Conservation (phyloP, 305 asterid species). For the Lippia alba region DNA sequence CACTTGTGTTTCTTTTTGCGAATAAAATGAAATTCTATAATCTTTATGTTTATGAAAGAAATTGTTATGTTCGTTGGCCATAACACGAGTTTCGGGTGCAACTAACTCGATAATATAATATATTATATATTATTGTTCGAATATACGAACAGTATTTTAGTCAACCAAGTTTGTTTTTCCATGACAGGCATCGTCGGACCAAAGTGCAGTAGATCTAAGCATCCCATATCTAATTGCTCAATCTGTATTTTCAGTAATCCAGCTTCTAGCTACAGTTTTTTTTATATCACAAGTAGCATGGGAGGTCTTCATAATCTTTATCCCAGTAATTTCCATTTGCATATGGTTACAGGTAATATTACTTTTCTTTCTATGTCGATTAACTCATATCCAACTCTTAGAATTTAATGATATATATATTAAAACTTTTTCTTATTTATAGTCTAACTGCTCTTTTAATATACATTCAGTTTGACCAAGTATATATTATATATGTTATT, state of each 20-base stretch:
- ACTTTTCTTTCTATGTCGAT: not conserved
- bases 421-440: slow-evolving; percentile 23
- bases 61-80: too few relatives aligned
- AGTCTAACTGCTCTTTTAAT: too few relatives aligned
- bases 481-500: too few relatives aligned
- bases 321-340: slow-evolving; percentile 44
- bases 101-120: too few relatives aligned
- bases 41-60: too few relatives aligned
- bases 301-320: slow-evolving; percentile 47
- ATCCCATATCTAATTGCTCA: slow-evolving; percentile 42
- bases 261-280: slow-evolving; percentile 52
- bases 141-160: not conserved
- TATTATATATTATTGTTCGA: not conserved
- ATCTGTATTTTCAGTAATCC: slow-evolving; percentile 49
- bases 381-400: too few relatives aligned
- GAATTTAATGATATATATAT: too few relatives aligned
- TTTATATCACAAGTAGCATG: slow-evolving; percentile 71
- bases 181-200: slow-evolving; percentile 66
- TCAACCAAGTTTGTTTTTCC: not conserved
- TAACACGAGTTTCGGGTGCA: too few relatives aligned
- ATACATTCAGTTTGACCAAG: too few relatives aligned
- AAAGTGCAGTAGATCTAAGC: slow-evolving; percentile 54
- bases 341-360: slow-evolving; percentile 54
- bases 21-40: too few relatives aligned
- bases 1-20: too few relatives aligned